Evolutionary conservation across 1,139 yeast genomes (phyloP).

Genomic region (Pneumocystis sp.): DNA sequence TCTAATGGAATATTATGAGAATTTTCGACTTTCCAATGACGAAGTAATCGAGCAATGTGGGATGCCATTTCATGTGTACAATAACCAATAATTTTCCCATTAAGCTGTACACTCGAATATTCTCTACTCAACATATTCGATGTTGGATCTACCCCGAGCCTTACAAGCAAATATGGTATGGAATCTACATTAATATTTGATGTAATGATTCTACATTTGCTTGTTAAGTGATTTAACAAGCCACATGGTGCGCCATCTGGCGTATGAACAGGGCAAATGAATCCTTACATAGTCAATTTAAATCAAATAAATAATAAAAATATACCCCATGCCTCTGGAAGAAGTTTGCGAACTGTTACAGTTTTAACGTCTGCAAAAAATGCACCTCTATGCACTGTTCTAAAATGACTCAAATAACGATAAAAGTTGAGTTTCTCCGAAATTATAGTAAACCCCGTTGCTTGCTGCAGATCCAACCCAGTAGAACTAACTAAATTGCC

Average conservation of each 20-base stretch:
- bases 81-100: conserved; percentile 91
- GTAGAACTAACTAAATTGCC: conserved; percentile 96
- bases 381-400: conserved; percentile 99
- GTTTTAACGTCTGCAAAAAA: conserved; percentile 97
- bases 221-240: conserved; percentile 86
- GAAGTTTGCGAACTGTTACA: conserved; percentile 86
- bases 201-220: conserved; percentile 81
- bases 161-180: conserved; percentile 50
- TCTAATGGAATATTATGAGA: conserved; percentile 59
- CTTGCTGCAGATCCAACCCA: conserved; percentile 95
- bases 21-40: conserved; percentile 81
- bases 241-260: conserved; percentile 99
- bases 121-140: conserved; percentile 44
- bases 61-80: conserved; percentile 79
- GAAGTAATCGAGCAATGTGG: conserved; percentile 72
- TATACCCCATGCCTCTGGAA: conserved; percentile 93
- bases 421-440: conserved; percentile 96
- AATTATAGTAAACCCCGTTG: conserved; percentile 94
- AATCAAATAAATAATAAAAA: neutral
- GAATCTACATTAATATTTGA: conserved; percentile 55
- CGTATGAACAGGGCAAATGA: conserved; percentile 96
- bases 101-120: conserved; percentile 71
- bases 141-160: conserved; percentile 56
- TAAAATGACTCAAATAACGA: conserved; percentile 89
- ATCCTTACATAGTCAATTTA: conserved; percentile 20